Percentiles rank a stretch among this genome's conserved stretches.
These are phyloP conservation scores for Aureobasidium sp. DNA, from an alignment of 2,329 filamentous ascomycete species.

Conservation along the genomic window DNA sequence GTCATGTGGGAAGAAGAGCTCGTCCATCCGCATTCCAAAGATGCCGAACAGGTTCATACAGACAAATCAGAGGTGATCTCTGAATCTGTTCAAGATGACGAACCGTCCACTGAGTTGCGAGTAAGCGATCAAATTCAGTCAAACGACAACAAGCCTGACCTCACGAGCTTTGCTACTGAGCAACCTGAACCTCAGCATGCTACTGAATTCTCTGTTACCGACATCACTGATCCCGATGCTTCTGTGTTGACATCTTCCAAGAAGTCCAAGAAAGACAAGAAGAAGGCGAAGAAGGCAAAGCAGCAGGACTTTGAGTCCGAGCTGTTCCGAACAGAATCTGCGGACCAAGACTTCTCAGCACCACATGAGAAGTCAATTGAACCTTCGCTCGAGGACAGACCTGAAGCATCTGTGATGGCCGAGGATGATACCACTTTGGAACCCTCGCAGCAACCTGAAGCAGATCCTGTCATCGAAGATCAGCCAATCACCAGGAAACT, in stretches of 20 bases:
- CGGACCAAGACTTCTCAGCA: neutral
- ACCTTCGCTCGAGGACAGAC: neutral
- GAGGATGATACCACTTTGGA: neutral
- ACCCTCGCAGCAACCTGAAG: neutral
- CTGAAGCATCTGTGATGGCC: neutral
- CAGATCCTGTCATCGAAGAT: neutral
- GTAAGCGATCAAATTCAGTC: neutral
- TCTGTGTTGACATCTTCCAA: neutral
- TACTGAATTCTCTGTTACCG: neutral
- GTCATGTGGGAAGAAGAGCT: neutral
- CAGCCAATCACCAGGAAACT: neutral
- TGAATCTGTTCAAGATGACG: neutral
- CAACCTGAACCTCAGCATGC: neutral
- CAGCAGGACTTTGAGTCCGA: neutral
- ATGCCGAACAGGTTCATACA: neutral
- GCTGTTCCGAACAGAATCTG: neutral
- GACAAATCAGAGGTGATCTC: no score
- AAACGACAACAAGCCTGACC: neutral
- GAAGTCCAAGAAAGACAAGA: slow-evolving; percentile 18
- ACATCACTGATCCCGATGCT: neutral
- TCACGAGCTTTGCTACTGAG: neutral
- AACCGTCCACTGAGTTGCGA: neutral
- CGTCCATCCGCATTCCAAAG: neutral
- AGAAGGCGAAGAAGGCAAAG: slow-evolving; percentile 19
- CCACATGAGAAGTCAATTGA: neutral